Evolutionary conservation across 441 rosid species (phyloP).

Genomic region (Erysimum pusillum): DNA sequence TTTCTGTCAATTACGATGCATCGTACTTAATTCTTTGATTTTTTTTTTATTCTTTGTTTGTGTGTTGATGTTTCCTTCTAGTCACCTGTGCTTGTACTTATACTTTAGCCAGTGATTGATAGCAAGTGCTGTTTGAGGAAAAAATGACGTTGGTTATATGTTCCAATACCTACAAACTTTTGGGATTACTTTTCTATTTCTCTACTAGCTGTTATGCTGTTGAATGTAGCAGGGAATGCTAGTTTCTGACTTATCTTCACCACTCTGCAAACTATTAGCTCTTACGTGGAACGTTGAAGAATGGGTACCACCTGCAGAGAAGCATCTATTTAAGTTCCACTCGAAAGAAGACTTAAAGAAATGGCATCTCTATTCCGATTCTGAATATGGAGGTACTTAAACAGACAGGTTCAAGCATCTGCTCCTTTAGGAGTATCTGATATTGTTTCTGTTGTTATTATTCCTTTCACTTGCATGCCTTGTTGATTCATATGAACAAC

Average conservation of each 20-base stretch:
- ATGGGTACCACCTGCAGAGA: slow-evolving; percentile 86
- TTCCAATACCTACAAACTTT: neutral
- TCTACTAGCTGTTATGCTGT: slow-evolving; percentile 29
- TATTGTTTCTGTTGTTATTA: slow-evolving; percentile 11
- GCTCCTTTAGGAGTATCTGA: neutral
- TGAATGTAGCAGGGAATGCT: slow-evolving; percentile 7
- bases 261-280: slow-evolving; percentile 57
- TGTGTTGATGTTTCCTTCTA: slow-evolving; percentile 16
- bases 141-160: slow-evolving; percentile 9
- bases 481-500: slow-evolving; percentile 26
- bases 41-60: neutral
- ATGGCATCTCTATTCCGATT: slow-evolving; percentile 97
- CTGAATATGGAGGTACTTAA: slow-evolving; percentile 88
- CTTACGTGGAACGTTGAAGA: slow-evolving; percentile 89
- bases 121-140: slow-evolving; percentile 24
- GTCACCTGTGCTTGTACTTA: neutral
- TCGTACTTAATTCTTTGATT: neutral
- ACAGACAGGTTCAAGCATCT: slow-evolving; percentile 28
- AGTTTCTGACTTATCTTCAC: slow-evolving; percentile 42
- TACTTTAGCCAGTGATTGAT: slow-evolving; percentile 1
- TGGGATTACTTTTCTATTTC: neutral
- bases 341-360: slow-evolving; percentile 84
- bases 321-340: slow-evolving; percentile 69
- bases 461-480: slow-evolving; percentile 17
- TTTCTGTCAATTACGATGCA: neutral